Conservation (phyloP, 2,329 filamentous ascomycete species). For the Fusarium nanum region DNA sequence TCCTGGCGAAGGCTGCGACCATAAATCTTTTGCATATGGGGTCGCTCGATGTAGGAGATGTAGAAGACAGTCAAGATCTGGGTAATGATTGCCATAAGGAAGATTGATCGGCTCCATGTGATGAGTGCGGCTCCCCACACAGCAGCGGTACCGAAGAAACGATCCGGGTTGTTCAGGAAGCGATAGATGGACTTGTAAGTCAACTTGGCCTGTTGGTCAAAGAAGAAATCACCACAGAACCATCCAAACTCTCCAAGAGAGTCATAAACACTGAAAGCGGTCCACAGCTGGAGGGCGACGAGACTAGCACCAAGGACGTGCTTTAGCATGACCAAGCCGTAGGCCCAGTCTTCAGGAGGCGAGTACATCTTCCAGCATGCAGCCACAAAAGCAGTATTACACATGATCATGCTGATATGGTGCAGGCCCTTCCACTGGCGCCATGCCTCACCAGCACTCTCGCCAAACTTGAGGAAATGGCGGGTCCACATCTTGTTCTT, state of each 20-base stretch:
- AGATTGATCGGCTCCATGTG: slow-evolving; percentile 88
- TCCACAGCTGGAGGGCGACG: slow-evolving; percentile 91
- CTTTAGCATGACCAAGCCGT: slow-evolving; percentile 85
- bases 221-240: slow-evolving; percentile 99
- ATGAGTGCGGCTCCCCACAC: slow-evolving; percentile 95
- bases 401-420: slow-evolving; percentile 91
- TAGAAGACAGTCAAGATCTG: slow-evolving; percentile 88
- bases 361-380: slow-evolving; percentile 97
- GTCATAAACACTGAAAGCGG: slow-evolving; percentile 90
- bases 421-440: slow-evolving; percentile 97
- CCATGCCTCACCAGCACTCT: slow-evolving; percentile 92
- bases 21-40: slow-evolving; percentile 98
- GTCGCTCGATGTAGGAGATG: slow-evolving; percentile 92
- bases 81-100: slow-evolving; percentile 85
- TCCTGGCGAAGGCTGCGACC: slow-evolving; percentile 84
- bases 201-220: slow-evolving; percentile 86
- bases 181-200: slow-evolving; percentile 98
- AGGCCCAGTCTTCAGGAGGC: slow-evolving; percentile 85
- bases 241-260: slow-evolving; percentile 97
- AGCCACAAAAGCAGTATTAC: slow-evolving; percentile 87
- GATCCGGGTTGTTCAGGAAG: slow-evolving; percentile 97
- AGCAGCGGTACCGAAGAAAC: slow-evolving; percentile 92
- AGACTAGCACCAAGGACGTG: slow-evolving; percentile 86
- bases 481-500: slow-evolving; percentile 94
- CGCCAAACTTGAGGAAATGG: slow-evolving; percentile 97